Evolutionary conservation across 2,329 filamentous ascomycete species (phyloP).

Genomic region (Lachnellula hyalina): DNA sequence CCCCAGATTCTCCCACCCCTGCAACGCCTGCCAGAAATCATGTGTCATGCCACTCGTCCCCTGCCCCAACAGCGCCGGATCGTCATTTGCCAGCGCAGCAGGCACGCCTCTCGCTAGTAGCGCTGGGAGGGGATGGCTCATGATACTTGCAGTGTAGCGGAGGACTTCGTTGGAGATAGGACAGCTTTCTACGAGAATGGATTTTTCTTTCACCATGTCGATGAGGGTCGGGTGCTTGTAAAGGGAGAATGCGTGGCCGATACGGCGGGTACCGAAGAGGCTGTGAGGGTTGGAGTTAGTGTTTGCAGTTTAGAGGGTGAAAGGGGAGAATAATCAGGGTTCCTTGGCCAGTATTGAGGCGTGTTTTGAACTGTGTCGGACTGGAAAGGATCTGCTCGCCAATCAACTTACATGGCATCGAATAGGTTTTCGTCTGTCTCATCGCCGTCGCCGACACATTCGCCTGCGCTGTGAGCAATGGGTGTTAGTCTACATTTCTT

Average conservation of each 20-base stretch:
- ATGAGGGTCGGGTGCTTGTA: constrained; percentile 85
- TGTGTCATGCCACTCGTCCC: constrained; percentile 74
- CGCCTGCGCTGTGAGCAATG: constrained; percentile 52
- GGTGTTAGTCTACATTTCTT: too few species aligned
- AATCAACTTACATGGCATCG: constrained; percentile 45
- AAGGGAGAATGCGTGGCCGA: constrained; percentile 79
- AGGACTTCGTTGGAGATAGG: constrained; percentile 85
- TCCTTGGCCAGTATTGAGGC: too few species aligned
- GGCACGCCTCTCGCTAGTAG: constrained; percentile 76
- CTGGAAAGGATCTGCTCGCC: too few species aligned
- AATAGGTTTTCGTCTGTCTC: constrained; percentile 45
- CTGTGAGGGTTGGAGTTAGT: constrained; percentile 59
- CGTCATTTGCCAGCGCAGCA: constrained; percentile 82
- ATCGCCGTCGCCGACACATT: constrained; percentile 72
- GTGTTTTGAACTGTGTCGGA: too few species aligned
- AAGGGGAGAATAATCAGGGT: too few species aligned
- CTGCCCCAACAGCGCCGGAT: constrained; percentile 82
- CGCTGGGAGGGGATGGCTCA: constrained; percentile 72
- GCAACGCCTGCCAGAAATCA: constrained; percentile 87
- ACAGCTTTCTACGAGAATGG: constrained; percentile 80
- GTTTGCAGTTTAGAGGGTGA: too few species aligned
- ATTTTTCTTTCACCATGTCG: constrained; percentile 77
- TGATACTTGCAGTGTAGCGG: constrained; percentile 68
- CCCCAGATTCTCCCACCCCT: constrained; percentile 84
- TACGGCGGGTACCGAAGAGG: constrained; percentile 73